Evolutionary conservation across 2,329 filamentous ascomycete genomes (phyloP).

Genomic region (Elsinoe batatas): DNA sequence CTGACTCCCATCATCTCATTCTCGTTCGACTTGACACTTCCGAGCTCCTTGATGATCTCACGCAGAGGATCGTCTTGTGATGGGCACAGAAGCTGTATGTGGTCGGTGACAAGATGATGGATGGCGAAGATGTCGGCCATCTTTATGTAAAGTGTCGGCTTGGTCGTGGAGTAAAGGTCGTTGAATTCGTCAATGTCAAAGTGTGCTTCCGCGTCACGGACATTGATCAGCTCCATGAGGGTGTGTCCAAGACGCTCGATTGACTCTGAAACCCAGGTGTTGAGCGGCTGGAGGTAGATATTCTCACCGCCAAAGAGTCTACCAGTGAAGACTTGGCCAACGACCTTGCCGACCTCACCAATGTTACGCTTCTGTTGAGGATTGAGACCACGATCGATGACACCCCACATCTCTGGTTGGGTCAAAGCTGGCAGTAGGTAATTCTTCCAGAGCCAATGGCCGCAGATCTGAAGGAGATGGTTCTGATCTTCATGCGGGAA

Average conservation of each 20-base stretch:
- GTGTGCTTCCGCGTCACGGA: slow-evolving; percentile 77
- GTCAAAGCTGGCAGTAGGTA: slow-evolving; percentile 84
- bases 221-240: slow-evolving; percentile 66
- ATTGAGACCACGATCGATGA: slow-evolving; percentile 79
- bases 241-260: slow-evolving; percentile 69
- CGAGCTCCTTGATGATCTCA: slow-evolving; percentile 86
- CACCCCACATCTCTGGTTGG: slow-evolving; percentile 86
- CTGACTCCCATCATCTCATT: slow-evolving; percentile 81
- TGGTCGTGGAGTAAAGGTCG: slow-evolving; percentile 90
- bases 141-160: slow-evolving; percentile 98
- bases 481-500: slow-evolving; percentile 74
- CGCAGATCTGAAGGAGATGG: slow-evolving; percentile 70
- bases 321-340: slow-evolving; percentile 78
- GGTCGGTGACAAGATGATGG: slow-evolving; percentile 73
- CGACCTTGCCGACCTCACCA: slow-evolving; percentile 79
- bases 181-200: slow-evolving; percentile 99
- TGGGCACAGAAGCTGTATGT: slow-evolving; percentile 68
- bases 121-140: slow-evolving; percentile 96
- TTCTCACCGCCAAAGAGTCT: slow-evolving; percentile 89
- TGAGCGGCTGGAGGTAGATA: slow-evolving; percentile 88
- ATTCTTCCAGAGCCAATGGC: slow-evolving; percentile 86
- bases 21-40: slow-evolving; percentile 93
- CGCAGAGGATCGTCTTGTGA: slow-evolving; percentile 76
- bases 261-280: slow-evolving; percentile 79
- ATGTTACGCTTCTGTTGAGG: slow-evolving; percentile 91